Percentiles rank a stretch among this genome's conserved stretches.
These are phyloP conservation scores for Amanita subjunquillea DNA, from an alignment of 768 basidiomycete genomes.

Conservation along the genomic window DNA sequence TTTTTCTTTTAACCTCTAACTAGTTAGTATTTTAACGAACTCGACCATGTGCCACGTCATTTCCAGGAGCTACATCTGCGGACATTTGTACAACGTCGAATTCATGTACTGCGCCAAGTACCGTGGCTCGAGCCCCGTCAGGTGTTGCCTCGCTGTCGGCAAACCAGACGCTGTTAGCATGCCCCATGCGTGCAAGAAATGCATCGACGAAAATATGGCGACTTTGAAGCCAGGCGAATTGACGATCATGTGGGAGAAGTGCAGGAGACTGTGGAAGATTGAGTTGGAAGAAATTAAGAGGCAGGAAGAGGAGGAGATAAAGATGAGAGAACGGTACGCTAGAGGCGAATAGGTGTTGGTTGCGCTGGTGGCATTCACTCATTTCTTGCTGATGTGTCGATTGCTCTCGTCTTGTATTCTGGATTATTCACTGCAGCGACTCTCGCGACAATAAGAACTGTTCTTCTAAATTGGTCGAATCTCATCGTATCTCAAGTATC, in stretches of 20 bases:
- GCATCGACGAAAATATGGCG: constrained; percentile 3
- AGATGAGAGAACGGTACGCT: background rate
- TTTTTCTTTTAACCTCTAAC: too few species aligned
- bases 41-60: constrained; percentile 4
- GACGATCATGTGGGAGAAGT: constrained; percentile 6
- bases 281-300: background rate
- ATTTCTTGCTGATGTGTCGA: too few species aligned
- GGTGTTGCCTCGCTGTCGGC: constrained; percentile 2
- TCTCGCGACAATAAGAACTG: too few species aligned
- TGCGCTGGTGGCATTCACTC: too few species aligned
- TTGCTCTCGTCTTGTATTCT: too few species aligned
- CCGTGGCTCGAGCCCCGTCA: background rate
- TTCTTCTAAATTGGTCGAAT: too few species aligned
- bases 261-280: constrained; percentile 2
- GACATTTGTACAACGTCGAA: constrained; percentile 4
- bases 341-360: background rate
- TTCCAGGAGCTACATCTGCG: constrained; percentile 1
- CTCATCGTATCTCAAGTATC: too few species aligned
- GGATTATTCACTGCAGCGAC: too few species aligned
- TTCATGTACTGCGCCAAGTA: constrained; percentile 6
- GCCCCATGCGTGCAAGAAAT: constrained; percentile 5
- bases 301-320: background rate
- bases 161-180: background rate
- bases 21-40: background rate
- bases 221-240: background rate